These are phyloP conservation scores for Podospora pseudopauciseta DNA, from an alignment of 495 filamentous ascomycete species.

Conservation along the genomic window DNA sequence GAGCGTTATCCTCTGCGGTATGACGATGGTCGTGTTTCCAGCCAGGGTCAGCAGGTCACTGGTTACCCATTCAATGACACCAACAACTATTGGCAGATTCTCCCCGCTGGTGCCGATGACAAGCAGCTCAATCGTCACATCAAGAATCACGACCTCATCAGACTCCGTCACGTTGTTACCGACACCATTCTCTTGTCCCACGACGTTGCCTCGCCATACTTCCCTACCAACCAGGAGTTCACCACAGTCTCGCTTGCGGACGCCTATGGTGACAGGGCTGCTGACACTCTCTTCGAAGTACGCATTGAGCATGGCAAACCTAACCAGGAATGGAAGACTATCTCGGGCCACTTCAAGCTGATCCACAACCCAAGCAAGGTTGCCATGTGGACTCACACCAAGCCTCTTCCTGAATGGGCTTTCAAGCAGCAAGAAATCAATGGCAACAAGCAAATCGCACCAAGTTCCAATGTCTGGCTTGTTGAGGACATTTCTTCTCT, in stretches of 20 bases:
- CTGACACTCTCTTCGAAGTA: slow-evolving; percentile 92
- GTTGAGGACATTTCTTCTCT: slow-evolving; percentile 86
- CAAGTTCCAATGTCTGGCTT: slow-evolving; percentile 90
- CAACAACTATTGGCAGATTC: slow-evolving; percentile 96
- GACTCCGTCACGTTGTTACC: slow-evolving; percentile 83
- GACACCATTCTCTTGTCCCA: slow-evolving; percentile 88
- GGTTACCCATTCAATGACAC: slow-evolving; percentile 98
- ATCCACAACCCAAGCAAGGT: slow-evolving; percentile 91
- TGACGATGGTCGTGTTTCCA: slow-evolving; percentile 95
- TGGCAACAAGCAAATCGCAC: slow-evolving; percentile 92
- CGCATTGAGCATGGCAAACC: slow-evolving; percentile 82
- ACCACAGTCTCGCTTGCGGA: slow-evolving; percentile 73
- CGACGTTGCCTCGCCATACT: slow-evolving; percentile 96
- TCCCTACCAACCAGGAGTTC: slow-evolving; percentile 97
- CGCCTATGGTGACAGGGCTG: slow-evolving; percentile 71
- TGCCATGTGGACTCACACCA: slow-evolving; percentile 97
- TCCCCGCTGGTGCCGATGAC: slow-evolving; percentile 59
- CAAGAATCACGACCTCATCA: slow-evolving; percentile 80
- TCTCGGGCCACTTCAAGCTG: slow-evolving; percentile 90
- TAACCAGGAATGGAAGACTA: slow-evolving; percentile 79
- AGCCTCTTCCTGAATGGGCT: slow-evolving; percentile 90
- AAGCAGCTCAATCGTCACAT: slow-evolving; percentile 58
- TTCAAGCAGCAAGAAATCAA: slow-evolving; percentile 98
- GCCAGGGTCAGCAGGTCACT: slow-evolving; percentile 96
- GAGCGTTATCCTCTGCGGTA: slow-evolving; percentile 90